Evolutionary conservation across 2,329 filamentous ascomycete species (phyloP), one percentile per base, ranked within the genome.

Genomic region (Bretziella fagacearum): DNA sequence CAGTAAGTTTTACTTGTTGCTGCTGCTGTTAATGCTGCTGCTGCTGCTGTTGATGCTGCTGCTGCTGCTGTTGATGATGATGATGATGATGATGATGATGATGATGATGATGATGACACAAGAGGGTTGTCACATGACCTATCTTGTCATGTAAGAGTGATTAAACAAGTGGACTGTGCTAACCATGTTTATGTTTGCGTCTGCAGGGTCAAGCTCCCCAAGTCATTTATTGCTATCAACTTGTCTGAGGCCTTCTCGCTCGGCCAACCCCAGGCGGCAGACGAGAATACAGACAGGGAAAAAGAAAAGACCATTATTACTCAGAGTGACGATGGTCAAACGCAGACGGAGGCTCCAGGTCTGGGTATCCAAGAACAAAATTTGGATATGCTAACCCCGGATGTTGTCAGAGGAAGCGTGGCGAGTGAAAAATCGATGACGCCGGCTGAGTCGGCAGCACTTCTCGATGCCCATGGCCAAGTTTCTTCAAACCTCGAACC

Each of bases 1-100:
- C 86, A 86, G 82, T 89, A 71, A 66, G 81, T 69, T n/a, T n/a
- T n/a, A n/a, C n/a, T n/a, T 50, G 41, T 20, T 42, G 37, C 35
- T 20, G 17, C 13, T 33, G 13, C 30, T 42, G 32, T 48, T 47
- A 46, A 29, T 30, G 26, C 26, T 48, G 30, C 32, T 33, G 23
- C 22, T n/a, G 25, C 10, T 46, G 46, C 53, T 59, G 44, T 58
- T 49, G 26, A 29, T 30, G 26, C 26, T 48, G 30, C 32, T 33
- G 23, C 22, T n/a, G 25, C 10, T 46, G 46, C 53, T 11, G 17
- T 33, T 25, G 8, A 18, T 44, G 23, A 3, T 5, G 10, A 30
- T 3, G n/a, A 30, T 30, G 27, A 30, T n/a, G 27, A 30, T 30
- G n/a, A 11, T 11, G n/a, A 30, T 11, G 27, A 30, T 30, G n/a